Conservation (phyloP, 1,284 basidiomycete genomes). For the Apiotrichum sp. region DNA sequence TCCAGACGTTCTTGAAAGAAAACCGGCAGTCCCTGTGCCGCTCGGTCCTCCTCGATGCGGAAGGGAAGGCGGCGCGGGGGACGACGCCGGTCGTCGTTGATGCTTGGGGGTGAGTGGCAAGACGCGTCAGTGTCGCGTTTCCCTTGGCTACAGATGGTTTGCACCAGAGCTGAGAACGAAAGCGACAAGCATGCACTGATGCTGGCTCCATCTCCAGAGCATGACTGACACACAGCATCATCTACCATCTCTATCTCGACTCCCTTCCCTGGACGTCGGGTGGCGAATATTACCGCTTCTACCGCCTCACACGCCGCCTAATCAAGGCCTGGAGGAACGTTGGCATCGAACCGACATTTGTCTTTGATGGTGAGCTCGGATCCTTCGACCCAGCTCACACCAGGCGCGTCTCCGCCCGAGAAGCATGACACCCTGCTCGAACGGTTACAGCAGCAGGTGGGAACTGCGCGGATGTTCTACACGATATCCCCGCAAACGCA, state of each 20-base stretch:
- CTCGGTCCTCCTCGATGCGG: conserved; percentile 48
- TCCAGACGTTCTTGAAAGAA: conserved; percentile 71
- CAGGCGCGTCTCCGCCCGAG: conserved; percentile 64
- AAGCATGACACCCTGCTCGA: conserved; percentile 67
- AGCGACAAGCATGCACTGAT: too few relatives aligned
- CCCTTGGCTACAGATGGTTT: too few relatives aligned
- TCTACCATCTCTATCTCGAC: conserved; percentile 63
- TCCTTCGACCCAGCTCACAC: background rate
- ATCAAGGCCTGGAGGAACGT: conserved; percentile 65
- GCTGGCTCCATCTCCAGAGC: background rate
- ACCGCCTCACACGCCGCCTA: conserved; percentile 52
- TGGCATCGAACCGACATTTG: conserved; percentile 71
- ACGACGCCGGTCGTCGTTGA: conserved; percentile 61
- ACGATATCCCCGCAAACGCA: conserved; percentile 68
- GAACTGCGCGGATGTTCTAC: conserved; percentile 70
- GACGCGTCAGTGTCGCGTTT: too few relatives aligned
- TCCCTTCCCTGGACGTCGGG: conserved; percentile 76
- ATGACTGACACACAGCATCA: conserved; percentile 55
- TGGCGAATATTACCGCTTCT: conserved; percentile 67
- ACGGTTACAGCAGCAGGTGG: conserved; percentile 56
- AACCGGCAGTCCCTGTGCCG: conserved; percentile 59
- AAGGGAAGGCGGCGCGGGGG: conserved; percentile 14
- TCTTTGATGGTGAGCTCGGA: conserved; percentile 71
- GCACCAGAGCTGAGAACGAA: too few relatives aligned
- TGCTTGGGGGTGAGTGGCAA: conserved; percentile 70